Percentiles rank a stretch among this genome's conserved stretches.
phyloP scores from a whole-genome alignment of 371 early-diverging fungal genomes.

The Syncephalis fuscata region DNA sequence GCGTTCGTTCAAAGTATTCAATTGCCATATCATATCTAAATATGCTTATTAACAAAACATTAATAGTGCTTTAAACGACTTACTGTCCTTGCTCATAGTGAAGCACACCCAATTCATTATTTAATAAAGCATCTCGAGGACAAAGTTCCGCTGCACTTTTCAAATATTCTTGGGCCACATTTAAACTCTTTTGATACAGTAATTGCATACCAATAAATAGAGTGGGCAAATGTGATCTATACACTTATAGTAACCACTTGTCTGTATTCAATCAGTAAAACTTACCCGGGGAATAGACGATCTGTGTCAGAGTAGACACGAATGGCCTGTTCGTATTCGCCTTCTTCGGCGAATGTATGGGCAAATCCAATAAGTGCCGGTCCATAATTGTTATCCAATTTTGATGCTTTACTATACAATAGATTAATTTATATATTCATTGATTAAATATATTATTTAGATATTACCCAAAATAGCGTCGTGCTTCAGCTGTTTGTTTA shows the following conservation, averaged over 20 bases:
- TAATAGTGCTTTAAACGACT: constrained; percentile 7
- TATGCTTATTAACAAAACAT: background rate
- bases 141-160: constrained; percentile 26
- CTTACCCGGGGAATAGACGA: constrained; percentile 45
- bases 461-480: constrained; percentile 33
- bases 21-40: constrained; percentile 31
- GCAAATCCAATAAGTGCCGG: constrained; percentile 66
- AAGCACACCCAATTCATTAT: constrained; percentile 50
- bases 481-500: constrained; percentile 33
- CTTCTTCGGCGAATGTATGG: constrained; percentile 57
- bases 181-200: constrained; percentile 28
- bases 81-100: constrained; percentile 32
- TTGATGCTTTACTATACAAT: constrained; percentile 27
- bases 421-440: background rate
- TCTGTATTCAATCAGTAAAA: background rate
- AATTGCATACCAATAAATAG: constrained; percentile 65
- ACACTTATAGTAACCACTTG: background rate
- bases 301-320: constrained; percentile 44
- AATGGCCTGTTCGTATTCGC: constrained; percentile 63
- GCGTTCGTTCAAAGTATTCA: constrained; percentile 25
- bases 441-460: background rate
- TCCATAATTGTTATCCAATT: constrained; percentile 37
- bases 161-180: constrained; percentile 37
- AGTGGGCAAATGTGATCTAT: constrained; percentile 44
- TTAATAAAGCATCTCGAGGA: constrained; percentile 34